These are phyloP conservation scores for Schrenkiella parvula DNA, from an alignment of 345 rosid species.

Conservation along the genomic window DNA sequence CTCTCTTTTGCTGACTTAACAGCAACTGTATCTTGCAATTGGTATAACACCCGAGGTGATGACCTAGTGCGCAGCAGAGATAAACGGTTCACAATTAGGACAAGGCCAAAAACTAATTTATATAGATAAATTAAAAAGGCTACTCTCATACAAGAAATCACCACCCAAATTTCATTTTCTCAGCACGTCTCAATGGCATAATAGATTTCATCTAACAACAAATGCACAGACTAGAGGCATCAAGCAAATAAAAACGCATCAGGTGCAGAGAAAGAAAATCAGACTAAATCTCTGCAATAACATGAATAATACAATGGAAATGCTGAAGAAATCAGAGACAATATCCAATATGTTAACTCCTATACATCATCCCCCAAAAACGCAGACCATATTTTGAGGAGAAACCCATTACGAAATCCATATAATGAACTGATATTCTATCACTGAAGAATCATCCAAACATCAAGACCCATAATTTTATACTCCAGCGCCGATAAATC, in stretches of 20 bases:
- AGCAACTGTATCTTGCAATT: conserved; percentile 16
- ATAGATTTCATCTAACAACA: neutral
- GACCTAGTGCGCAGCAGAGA: conserved; percentile 16
- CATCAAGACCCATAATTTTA: conserved; percentile 1
- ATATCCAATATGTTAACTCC: neutral
- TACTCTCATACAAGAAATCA: conserved; percentile 2
- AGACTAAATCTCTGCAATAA: neutral
- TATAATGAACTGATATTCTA: neutral
- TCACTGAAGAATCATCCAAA: neutral
- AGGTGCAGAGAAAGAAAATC: neutral
- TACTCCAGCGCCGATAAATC: neutral
- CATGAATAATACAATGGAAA: neutral
- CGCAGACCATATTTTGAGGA: neutral
- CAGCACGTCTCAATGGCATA: neutral
- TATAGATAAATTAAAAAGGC: neutral
- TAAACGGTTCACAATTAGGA: neutral
- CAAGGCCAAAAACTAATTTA: neutral
- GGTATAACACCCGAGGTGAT: neutral
- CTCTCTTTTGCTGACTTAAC: conserved; percentile 26
- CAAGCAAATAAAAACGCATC: neutral
- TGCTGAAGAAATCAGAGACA: neutral
- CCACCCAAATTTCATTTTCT: neutral
- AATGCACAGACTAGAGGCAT: neutral
- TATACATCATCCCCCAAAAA: conserved; percentile 12
- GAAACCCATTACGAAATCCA: neutral